Conservation (phyloP, 805 yeast species). For the Ogataea pignaliae region DNA sequence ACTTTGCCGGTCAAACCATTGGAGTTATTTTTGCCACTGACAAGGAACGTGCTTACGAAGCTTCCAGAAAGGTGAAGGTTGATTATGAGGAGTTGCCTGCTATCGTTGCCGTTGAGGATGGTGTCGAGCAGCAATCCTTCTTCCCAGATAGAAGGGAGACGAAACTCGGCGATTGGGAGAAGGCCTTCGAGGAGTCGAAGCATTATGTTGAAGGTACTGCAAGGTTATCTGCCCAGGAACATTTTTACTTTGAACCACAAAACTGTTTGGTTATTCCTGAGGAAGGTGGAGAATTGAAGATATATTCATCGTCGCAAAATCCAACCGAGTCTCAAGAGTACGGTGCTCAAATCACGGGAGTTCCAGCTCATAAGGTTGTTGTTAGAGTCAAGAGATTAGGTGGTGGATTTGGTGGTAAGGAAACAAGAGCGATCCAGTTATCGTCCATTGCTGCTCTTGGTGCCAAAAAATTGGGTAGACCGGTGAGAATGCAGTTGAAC, state of each 20-base stretch:
- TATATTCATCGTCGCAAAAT: slow-evolving; percentile 40
- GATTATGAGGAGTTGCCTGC: slow-evolving; percentile 38
- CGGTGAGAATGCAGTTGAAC: slow-evolving; percentile 37
- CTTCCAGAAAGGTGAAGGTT: slow-evolving; percentile 37
- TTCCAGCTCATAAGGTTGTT: slow-evolving; percentile 38
- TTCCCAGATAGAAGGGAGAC: slow-evolving; percentile 32
- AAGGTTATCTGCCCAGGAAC: slow-evolving; percentile 45
- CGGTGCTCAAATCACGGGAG: slow-evolving; percentile 39
- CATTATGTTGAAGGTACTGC: slow-evolving; percentile 35
- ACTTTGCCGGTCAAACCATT: slow-evolving; percentile 40
- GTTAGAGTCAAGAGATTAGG: slow-evolving; percentile 40
- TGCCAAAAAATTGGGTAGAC: slow-evolving; percentile 38
- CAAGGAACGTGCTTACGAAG: slow-evolving; percentile 38
- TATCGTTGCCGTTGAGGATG: slow-evolving; percentile 41
- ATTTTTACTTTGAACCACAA: slow-evolving; percentile 45
- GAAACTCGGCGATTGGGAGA: slow-evolving; percentile 37
- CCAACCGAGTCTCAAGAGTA: slow-evolving; percentile 41
- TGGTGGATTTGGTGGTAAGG: slow-evolving; percentile 50
- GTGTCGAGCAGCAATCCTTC: slow-evolving; percentile 36
- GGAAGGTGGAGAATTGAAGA: slow-evolving; percentile 43
- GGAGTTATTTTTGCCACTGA: slow-evolving; percentile 37
- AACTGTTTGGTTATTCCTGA: slow-evolving; percentile 41
- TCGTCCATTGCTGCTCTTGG: slow-evolving; percentile 38
- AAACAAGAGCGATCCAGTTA: slow-evolving; percentile 36
- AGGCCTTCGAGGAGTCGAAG: slow-evolving; percentile 30